These are phyloP conservation scores for Mrakia blollopis DNA, from an alignment of 768 basidiomycete genomes.

Conservation along the genomic window DNA sequence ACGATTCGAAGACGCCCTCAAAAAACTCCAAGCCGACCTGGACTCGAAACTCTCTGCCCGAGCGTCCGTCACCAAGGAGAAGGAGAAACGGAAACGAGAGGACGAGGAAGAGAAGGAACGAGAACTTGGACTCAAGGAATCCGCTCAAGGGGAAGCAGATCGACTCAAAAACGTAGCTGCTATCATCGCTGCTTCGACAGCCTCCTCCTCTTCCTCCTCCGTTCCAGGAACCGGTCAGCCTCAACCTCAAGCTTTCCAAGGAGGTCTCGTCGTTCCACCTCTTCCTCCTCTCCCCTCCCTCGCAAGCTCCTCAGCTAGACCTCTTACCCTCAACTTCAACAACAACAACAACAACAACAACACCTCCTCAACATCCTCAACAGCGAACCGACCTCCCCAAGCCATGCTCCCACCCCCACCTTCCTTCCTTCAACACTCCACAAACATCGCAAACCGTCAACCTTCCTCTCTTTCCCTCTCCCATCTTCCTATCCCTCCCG, in stretches of 20 bases:
- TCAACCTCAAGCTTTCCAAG: no score
- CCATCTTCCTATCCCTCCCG: not conserved
- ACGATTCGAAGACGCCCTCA: conserved; percentile 88
- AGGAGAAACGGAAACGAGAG: conserved; percentile 61
- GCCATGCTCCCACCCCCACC: not conserved
- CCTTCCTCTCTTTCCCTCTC: not conserved
- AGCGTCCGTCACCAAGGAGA: conserved; percentile 62
- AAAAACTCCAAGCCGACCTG: conserved; percentile 77
- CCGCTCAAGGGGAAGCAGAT: conserved; percentile 4
- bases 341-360: not conserved
- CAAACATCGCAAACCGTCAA: not conserved
- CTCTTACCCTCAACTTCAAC: not conserved
- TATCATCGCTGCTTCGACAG: no score
- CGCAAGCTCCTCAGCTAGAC: not conserved
- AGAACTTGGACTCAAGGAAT: conserved; percentile 30
- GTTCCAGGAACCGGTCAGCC: not conserved
- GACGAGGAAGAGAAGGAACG: conserved; percentile 41
- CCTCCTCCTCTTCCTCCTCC: not conserved
- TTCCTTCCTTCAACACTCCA: not conserved
- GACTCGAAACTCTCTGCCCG: conserved; percentile 62
- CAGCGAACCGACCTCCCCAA: not conserved
- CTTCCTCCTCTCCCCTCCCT: conserved; percentile 6
- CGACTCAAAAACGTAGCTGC: not conserved
- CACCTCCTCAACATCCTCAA: not conserved
- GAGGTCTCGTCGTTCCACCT: not conserved